Conservation (phyloP, 352 stramenopile genomes). For the Globisporangium cystogenes region DNA sequence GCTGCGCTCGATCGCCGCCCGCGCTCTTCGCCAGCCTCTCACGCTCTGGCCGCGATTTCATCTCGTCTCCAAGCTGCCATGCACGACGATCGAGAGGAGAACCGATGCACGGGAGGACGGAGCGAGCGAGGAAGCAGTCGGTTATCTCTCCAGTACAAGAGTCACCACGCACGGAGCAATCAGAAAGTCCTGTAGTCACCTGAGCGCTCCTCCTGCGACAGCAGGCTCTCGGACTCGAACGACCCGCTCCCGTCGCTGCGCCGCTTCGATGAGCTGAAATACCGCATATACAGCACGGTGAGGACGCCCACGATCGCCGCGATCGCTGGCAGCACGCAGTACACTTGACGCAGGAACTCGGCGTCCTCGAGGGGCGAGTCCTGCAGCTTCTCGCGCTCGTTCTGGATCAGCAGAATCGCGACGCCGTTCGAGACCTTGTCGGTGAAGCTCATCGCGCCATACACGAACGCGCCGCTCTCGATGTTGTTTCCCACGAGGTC, state of each 20-base stretch:
- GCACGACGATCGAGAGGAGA: not conserved
- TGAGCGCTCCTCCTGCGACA: conserved; percentile 14
- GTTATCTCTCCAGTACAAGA: conserved; percentile 1
- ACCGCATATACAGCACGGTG: conserved; percentile 73
- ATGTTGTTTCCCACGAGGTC: conserved; percentile 79
- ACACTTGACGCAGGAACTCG: conserved; percentile 68
- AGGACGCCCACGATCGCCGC: conserved; percentile 48
- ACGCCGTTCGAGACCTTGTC: conserved; percentile 87
- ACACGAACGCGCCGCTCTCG: conserved; percentile 83
- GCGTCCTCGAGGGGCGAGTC: conserved; percentile 45
- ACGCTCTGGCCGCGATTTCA: too few species aligned
- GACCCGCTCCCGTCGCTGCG: conserved; percentile 14
- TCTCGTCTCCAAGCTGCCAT: not conserved
- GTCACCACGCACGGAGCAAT: not conserved
- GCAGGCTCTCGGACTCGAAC: conserved; percentile 24
- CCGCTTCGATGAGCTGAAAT: conserved; percentile 39
- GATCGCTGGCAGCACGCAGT: conserved; percentile 63
- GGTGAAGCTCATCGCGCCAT: conserved; percentile 84
- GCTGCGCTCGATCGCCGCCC: not conserved
- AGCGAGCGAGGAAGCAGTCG: not conserved
- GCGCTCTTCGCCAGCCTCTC: not conserved
- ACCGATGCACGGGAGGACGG: not conserved
- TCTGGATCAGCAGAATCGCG: conserved; percentile 78
- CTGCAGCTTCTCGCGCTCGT: conserved; percentile 68
- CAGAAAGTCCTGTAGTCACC: conserved; percentile 16